Percentiles rank a stretch among this genome's conserved stretches.
These are phyloP conservation scores for Torulaspora pretoriensis DNA, from an alignment of 1,139 yeast species.

Conservation along the genomic window DNA sequence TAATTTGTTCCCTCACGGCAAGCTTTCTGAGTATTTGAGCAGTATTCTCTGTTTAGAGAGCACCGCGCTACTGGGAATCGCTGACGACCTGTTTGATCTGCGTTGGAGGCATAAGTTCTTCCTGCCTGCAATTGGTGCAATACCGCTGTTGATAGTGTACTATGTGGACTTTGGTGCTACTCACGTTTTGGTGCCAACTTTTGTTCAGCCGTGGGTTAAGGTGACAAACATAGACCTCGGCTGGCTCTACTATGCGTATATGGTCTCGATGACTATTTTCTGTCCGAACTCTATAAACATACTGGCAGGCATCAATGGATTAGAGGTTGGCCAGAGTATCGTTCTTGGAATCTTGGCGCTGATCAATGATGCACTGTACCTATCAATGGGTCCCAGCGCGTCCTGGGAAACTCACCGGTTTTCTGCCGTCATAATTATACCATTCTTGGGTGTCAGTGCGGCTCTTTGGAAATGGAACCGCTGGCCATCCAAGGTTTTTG, in stretches of 20 bases:
- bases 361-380: constrained; percentile 70
- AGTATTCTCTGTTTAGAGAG: constrained; percentile 80
- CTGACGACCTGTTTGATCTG: constrained; percentile 92
- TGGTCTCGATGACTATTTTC: constrained; percentile 88
- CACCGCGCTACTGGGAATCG: constrained; percentile 79
- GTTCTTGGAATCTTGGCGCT: constrained; percentile 69
- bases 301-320: constrained; percentile 91
- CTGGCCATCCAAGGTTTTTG: constrained; percentile 90
- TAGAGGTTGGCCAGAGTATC: constrained; percentile 92
- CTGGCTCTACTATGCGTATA: constrained; percentile 71
- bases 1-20: constrained; percentile 71
- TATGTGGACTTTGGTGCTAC: constrained; percentile 94
- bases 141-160: constrained; percentile 86
- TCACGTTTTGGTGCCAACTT: constrained; percentile 77
- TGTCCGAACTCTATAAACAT: constrained; percentile 97
- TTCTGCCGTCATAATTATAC: constrained; percentile 73
- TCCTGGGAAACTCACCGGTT: constrained; percentile 76
- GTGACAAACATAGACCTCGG: constrained; percentile 68
- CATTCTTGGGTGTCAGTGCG: constrained; percentile 79
- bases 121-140: constrained; percentile 88
- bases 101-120: constrained; percentile 97
- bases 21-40: constrained; percentile 78
- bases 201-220: constrained; percentile 44
- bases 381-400: constrained; percentile 56
- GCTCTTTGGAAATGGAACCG: constrained; percentile 77